Percentiles rank a stretch among this genome's conserved stretches.
Conservation (phyloP, 1,284 basidiomycete species). For the Takashimella koratensis region DNA sequence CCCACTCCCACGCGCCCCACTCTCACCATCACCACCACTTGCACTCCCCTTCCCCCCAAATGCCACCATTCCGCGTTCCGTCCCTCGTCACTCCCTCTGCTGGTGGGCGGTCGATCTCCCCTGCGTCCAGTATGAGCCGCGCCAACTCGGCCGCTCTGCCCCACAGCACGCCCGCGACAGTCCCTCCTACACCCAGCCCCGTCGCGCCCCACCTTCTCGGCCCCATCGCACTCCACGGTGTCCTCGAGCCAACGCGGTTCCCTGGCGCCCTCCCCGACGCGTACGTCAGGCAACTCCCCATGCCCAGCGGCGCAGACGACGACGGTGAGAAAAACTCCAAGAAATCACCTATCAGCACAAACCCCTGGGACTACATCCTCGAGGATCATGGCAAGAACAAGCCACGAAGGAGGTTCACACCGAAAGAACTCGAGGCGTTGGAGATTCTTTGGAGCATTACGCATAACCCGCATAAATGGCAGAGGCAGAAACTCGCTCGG, state of each 20-base stretch:
- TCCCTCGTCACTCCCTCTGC: neutral
- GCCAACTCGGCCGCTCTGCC: neutral
- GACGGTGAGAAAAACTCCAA: constrained; percentile 9
- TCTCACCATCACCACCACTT: constrained; percentile 4
- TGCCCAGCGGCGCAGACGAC: constrained; percentile 10
- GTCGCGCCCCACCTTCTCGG: constrained; percentile 13
- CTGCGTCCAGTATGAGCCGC: neutral
- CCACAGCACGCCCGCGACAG: neutral
- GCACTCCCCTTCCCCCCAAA: neutral
- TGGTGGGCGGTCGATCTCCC: neutral
- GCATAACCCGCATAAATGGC: constrained; percentile 25
- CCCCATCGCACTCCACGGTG: constrained; percentile 16
- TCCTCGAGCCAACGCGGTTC: constrained; percentile 16
- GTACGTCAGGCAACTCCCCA: constrained; percentile 18
- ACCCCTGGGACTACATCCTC: constrained; percentile 22
- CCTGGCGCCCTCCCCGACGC: constrained; percentile 16
- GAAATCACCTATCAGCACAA: constrained; percentile 16
- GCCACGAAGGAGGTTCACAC: constrained; percentile 19
- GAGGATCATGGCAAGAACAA: constrained; percentile 23
- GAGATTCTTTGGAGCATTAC: constrained; percentile 22
- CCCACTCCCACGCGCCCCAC: constrained; percentile 2
- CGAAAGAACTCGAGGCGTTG: constrained; percentile 21
- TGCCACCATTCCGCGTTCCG: neutral
- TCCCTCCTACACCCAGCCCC: neutral
- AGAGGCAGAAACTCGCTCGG: constrained; percentile 22